These are phyloP conservation scores for Fomes fomentarius DNA, from an alignment of 1,284 basidiomycete genomes.

Conservation along the genomic window DNA sequence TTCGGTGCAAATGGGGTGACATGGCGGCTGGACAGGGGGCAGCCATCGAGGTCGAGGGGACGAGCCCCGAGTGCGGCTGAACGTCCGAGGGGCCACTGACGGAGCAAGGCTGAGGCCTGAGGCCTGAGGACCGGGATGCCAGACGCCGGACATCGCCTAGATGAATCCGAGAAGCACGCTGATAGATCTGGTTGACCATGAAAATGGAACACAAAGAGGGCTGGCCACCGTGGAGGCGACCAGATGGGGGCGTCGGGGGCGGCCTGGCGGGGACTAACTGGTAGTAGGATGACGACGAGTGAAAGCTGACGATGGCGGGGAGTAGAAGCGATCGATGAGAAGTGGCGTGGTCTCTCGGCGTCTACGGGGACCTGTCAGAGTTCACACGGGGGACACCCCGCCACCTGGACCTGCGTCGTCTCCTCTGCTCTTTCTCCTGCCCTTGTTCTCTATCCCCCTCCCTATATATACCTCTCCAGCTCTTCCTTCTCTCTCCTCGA, in stretches of 20 bases:
- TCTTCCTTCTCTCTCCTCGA: slow-evolving; percentile 32
- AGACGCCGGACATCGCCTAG: too few species aligned
- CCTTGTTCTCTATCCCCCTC: slow-evolving; percentile 34
- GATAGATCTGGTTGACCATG: too few species aligned
- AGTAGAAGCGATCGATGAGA: slow-evolving; percentile 22
- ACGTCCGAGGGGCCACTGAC: neutral
- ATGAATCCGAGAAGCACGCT: neutral
- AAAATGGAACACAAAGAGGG: too few species aligned
- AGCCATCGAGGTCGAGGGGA: slow-evolving; percentile 7
- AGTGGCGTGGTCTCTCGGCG: slow-evolving; percentile 13
- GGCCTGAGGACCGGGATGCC: too few species aligned
- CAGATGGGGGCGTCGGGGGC: too few species aligned
- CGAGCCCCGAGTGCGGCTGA: slow-evolving; percentile 10
- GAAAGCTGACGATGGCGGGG: neutral
- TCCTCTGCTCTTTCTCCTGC: slow-evolving; percentile 36
- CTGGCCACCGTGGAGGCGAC: too few species aligned
- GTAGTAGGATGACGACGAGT: neutral
- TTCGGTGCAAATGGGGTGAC: neutral
- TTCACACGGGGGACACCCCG: slow-evolving; percentile 30
- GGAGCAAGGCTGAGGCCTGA: too few species aligned
- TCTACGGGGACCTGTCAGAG: slow-evolving; percentile 8
- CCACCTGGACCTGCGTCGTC: slow-evolving; percentile 28
- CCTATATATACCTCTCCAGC: slow-evolving; percentile 35
- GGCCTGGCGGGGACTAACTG: neutral
- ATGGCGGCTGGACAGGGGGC: slow-evolving; percentile 6